These are phyloP conservation scores for Penicillium steckii DNA, from an alignment of 495 filamentous ascomycete species.

Conservation along the genomic window DNA sequence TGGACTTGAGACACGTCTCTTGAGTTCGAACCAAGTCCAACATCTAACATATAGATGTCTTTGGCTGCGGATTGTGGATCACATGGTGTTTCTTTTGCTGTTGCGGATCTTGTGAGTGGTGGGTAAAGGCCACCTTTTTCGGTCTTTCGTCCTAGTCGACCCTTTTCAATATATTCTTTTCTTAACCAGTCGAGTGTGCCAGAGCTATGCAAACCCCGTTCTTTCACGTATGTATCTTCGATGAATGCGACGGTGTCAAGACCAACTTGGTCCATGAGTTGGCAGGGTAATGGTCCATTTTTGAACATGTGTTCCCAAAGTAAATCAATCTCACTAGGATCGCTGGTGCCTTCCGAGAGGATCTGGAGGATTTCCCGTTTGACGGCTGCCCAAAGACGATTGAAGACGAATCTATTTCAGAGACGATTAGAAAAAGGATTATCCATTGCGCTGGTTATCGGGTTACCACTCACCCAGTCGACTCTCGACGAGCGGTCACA, in stretches of 20 bases:
- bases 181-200: constrained; percentile 34
- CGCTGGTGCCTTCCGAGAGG: constrained; percentile 48
- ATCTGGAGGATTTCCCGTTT: constrained; percentile 53
- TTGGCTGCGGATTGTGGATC: constrained; percentile 13
- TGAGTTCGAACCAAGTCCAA: constrained; percentile 27
- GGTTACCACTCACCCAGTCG: constrained; percentile 39
- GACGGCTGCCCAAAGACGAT: constrained; percentile 57
- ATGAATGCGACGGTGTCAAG: constrained; percentile 38
- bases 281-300: constrained; percentile 23
- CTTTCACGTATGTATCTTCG: constrained; percentile 42
- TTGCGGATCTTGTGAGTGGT: constrained; percentile 1
- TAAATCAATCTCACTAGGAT: constrained; percentile 47
- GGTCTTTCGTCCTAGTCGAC: constrained; percentile 30
- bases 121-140: constrained; percentile 36
- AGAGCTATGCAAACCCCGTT: constrained; percentile 21
- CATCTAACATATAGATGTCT: constrained; percentile 28
- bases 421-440: not conserved
- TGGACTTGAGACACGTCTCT: constrained; percentile 16
- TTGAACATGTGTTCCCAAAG: constrained; percentile 35
- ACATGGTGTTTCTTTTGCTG: constrained; percentile 6
- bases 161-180: constrained; percentile 31
- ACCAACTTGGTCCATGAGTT: constrained; percentile 32
- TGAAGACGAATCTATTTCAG: constrained; percentile 47
- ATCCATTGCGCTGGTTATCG: not conserved
- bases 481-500: constrained; percentile 38